Base-by-base conservation (phyloP, 1,284 basidiomycete species). In the Rhizoctonia solani region DNA sequence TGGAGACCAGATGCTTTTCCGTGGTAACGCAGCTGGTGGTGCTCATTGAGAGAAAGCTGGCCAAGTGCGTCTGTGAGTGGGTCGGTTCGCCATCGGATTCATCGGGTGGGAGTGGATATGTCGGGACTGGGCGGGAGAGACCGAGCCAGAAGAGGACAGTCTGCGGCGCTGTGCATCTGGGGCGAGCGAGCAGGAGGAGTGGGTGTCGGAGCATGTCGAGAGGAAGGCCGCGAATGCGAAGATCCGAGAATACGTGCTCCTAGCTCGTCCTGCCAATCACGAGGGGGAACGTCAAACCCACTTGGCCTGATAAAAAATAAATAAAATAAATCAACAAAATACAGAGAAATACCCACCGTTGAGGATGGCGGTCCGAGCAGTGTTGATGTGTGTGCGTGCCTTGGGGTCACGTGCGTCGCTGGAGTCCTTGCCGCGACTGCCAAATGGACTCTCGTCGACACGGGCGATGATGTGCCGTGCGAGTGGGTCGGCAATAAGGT, bases 41-140 rank as follows among this genome's bases (percentile, higher is more conserved):
- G 88, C 78, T 94, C 92, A 73, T 93, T 92, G 72, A 94, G 74
- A 70, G 88, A 91, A 68, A 94, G 79, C 76, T 93, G 91, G 2
- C 92, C 92, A 4, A 93, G 82, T 37, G 90, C 90, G 71, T 87
- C 84, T 19, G 83, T 81, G 13, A 93, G 77, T 63, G 85, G 82
- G 56, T 71, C 72, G 52, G 71, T 4, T 67, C 68, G 6, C 46
- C 66, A 23, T 68, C 70, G 49, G 25, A 44, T 32, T 59, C 30
- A 39, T 41, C 37, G 49, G 46, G 19, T 14, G 32, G 37, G 16
- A 39, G 37, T 8, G 8, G 44, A 21, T 9, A 46, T 53, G 19
- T 23, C 21, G 37, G 25, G 49, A 21, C 11, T 50, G 66, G 13
- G 13, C 44, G 39, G 47, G 53, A 34, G 67, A 55, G 29, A 39